Base-by-base conservation (phyloP, 163 green algal genomes). In the Chloroidium sp. region DNA sequence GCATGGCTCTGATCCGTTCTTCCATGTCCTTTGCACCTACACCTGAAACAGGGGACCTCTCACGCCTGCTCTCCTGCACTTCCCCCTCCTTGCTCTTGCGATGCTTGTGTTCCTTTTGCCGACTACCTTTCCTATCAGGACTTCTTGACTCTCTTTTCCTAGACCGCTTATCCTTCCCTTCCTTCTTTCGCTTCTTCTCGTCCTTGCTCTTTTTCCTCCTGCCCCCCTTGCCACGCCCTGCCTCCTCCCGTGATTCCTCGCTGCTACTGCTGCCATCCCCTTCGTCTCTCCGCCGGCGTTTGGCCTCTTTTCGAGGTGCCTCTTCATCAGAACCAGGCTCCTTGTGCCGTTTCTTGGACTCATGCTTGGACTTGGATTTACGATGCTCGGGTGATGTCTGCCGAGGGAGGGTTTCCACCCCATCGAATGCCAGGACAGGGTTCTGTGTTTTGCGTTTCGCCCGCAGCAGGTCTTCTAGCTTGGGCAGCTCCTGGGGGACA, bases 1-100 rank as follows among this genome's bases (percentile, higher is more conserved):
- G 77, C 77, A 80, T 75, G 77, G 77, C 77, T 74, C 36, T 74
- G 77, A 80, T 80, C n/a, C 62, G 62, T 0, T 62, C 77, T 62
- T 59, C 4, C 77, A 80, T 12, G 2, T 62, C 77, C 3, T 75
- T 58, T 60, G 62, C 77, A 75, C 77, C 62, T 80, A 62, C 3
- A 59, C 2, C 14, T 59, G 8, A 57, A 62, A 13, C 62, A 75
- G 2, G n/a, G 62, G 4, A 10, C n/a, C 62, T 69, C 60, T 3
- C 57, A 1, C n/a, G n/a, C 75, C 36, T 78, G 58, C 4, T 79
- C 8, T 14, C 76, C 76, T 60, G 60, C 3, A 60, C 76, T 4
- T 79, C 64, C 36, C 36, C 36, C 36, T 36, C 36, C 36, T 36
- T 36, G 36, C 36, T 36, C 36, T 36, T 36, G 36, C 36, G 36